Evolutionary conservation across 305 asterid genomes (phyloP).

Genomic region (Fraxinus albicans): DNA sequence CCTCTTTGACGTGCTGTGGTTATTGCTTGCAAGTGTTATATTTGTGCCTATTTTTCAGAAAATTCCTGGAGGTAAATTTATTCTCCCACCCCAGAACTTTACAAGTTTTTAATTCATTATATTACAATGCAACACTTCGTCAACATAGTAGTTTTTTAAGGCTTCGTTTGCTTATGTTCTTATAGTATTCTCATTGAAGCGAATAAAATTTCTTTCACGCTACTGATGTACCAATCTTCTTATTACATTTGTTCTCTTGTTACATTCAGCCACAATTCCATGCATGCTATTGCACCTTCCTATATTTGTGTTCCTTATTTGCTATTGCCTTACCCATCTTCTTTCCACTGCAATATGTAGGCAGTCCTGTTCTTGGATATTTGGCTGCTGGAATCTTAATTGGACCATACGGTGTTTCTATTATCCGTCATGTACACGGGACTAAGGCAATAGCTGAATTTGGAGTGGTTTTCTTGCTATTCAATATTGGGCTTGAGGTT

Average conservation of each 20-base stretch:
- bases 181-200: neutral
- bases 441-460: constrained; percentile 99
- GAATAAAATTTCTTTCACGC: neutral
- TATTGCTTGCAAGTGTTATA: constrained; percentile 97
- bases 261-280: neutral
- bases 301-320: neutral
- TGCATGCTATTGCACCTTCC: neutral
- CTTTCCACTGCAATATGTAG: constrained; percentile 44
- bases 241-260: neutral
- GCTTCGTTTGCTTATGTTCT: neutral
- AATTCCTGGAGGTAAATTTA: constrained; percentile 92
- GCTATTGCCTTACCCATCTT: constrained; percentile 23
- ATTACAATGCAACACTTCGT: neutral
- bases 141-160: neutral
- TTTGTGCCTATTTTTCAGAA: constrained; percentile 97
- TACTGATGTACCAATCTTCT: neutral
- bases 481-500: constrained; percentile 99
- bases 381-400: constrained; percentile 98
- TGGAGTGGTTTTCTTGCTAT: constrained; percentile 97
- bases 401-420: constrained; percentile 99
- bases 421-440: constrained; percentile 93
- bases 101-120: neutral
- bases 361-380: constrained; percentile 99
- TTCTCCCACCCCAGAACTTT: neutral
- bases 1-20: constrained; percentile 91